phyloP scores from a whole-genome alignment of 768 basidiomycete genomes.

The Hypsizygus marmoreus region DNA sequence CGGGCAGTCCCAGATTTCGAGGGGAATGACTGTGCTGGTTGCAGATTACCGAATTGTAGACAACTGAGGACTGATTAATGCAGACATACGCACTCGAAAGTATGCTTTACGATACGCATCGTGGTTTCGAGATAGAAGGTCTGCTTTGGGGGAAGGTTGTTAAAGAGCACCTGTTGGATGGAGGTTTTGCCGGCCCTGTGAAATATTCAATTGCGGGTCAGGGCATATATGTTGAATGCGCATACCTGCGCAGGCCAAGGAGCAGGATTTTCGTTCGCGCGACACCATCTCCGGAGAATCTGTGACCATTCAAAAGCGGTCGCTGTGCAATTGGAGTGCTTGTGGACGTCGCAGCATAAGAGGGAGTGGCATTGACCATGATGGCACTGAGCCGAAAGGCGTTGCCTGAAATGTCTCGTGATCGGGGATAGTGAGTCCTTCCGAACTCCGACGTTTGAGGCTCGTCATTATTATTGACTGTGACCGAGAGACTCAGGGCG shows the following conservation, averaged over 20 bases:
- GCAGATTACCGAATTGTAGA: slow-evolving; percentile 10
- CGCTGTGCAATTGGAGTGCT: slow-evolving; percentile 24
- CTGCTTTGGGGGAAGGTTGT: slow-evolving; percentile 77
- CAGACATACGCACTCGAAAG: slow-evolving; percentile 69
- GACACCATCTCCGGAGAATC: slow-evolving; percentile 24
- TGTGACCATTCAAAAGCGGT: slow-evolving; percentile 30
- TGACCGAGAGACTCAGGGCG: background rate
- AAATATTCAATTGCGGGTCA: slow-evolving; percentile 3
- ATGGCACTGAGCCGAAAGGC: slow-evolving; percentile 14
- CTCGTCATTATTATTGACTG: background rate
- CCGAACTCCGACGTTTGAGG: slow-evolving; percentile 13
- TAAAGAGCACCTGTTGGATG: slow-evolving; percentile 90
- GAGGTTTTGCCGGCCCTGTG: slow-evolving; percentile 89
- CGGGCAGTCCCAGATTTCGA: slow-evolving; percentile 96
- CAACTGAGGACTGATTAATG: background rate
- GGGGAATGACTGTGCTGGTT: slow-evolving; percentile 84
- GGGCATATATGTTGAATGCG: background rate
- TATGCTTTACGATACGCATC: slow-evolving; percentile 69
- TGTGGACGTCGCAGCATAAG: slow-evolving; percentile 34
- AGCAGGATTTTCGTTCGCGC: slow-evolving; percentile 70
- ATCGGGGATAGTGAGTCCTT: slow-evolving; percentile 7
- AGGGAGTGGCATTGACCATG: slow-evolving; percentile 26
- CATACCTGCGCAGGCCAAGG: slow-evolving; percentile 68
- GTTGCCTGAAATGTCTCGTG: slow-evolving; percentile 6
- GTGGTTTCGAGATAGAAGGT: slow-evolving; percentile 91